A percentile compares a stretch with the other conserved stretches of the same genome.
These are phyloP conservation scores for Agapanthus africanus DNA, from an alignment of 106 monocot species.

Conservation along the genomic window DNA sequence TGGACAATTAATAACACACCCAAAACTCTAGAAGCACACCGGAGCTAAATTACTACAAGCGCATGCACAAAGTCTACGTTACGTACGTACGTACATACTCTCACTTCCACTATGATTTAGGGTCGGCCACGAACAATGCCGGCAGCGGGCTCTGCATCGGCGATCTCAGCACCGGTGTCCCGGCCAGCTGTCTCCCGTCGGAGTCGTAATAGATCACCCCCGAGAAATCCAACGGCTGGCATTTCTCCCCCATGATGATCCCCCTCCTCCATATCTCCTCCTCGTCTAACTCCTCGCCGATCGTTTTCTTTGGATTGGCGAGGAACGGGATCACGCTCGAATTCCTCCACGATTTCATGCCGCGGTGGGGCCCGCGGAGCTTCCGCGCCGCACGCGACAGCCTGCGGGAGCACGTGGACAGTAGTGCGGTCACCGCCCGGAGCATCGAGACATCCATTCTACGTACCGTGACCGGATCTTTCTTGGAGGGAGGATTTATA, in stretches of 20 bases:
- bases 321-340: too few relatives aligned
- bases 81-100: too few relatives aligned
- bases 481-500: background rate
- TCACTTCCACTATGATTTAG: too few relatives aligned
- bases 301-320: too few relatives aligned
- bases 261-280: constrained; percentile 27
- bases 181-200: constrained; percentile 15
- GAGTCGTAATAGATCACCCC: constrained; percentile 35
- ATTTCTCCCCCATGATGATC: constrained; percentile 44
- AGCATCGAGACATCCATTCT: background rate
- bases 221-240: constrained; percentile 30
- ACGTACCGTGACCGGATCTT: background rate
- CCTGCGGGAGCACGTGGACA: background rate
- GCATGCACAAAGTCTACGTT: too few relatives aligned
- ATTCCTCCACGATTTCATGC: too few relatives aligned
- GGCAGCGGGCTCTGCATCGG: background rate
- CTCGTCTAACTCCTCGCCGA: background rate
- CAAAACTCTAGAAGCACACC: too few relatives aligned
- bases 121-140: background rate
- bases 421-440: background rate
- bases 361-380: background rate
- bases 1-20: too few relatives aligned
- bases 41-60: too few relatives aligned
- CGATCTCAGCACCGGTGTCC: background rate
- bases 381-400: background rate